Evolutionary conservation across 164 flowering plant genomes (phyloP).

Genomic region (Cinnamomum micranthum): DNA sequence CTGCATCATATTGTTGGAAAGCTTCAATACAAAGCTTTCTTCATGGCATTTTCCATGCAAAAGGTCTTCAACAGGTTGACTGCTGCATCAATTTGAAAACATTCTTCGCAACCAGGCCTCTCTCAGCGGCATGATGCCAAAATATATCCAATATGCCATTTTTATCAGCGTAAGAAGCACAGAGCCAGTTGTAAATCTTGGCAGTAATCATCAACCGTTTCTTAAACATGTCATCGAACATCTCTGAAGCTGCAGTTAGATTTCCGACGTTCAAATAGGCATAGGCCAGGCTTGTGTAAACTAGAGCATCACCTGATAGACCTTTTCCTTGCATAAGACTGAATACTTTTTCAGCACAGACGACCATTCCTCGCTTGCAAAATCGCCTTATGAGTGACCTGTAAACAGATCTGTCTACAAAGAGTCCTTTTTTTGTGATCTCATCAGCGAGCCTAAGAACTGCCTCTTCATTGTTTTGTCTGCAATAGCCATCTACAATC

Average conservation of each 20-base stretch:
- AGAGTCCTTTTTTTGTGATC: conserved; percentile 41
- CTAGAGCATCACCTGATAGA: conserved; percentile 61
- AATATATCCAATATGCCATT: conserved; percentile 33
- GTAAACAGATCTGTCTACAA: conserved; percentile 53
- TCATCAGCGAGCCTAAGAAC: conserved; percentile 51
- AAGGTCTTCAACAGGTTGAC: conserved; percentile 6
- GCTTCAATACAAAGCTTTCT: not conserved
- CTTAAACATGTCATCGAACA: conserved; percentile 64
- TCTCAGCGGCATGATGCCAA: conserved; percentile 48
- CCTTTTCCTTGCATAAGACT: conserved; percentile 50
- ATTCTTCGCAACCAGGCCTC: conserved; percentile 50
- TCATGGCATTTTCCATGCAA: not conserved
- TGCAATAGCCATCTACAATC: conserved; percentile 78
- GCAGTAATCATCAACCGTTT: conserved; percentile 56
- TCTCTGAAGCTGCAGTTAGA: conserved; percentile 30
- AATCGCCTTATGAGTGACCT: conserved; percentile 75
- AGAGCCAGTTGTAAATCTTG: conserved; percentile 52
- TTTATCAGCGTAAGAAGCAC: conserved; percentile 49
- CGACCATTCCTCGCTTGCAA: conserved; percentile 59
- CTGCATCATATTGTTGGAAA: no score
- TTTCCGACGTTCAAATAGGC: conserved; percentile 63
- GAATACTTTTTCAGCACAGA: conserved; percentile 53
- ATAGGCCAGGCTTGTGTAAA: conserved; percentile 57
- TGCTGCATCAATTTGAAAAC: conserved; percentile 30
- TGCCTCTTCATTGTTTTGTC: conserved; percentile 41